Evolutionary conservation across 345 rosid species (phyloP), one percentile per base, ranked within the genome.

Genomic region (Salix caprea): DNA sequence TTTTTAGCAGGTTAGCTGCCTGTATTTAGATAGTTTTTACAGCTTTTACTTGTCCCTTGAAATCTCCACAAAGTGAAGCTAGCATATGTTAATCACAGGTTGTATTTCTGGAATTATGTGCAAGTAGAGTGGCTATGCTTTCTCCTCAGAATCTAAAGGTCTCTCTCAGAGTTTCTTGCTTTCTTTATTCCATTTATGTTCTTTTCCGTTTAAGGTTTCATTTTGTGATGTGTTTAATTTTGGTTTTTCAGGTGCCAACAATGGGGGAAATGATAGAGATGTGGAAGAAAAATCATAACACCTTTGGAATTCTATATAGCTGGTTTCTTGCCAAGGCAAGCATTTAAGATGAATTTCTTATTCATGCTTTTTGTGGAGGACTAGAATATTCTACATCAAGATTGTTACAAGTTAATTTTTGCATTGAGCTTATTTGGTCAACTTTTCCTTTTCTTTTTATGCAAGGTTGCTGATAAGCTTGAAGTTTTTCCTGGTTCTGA

Each of bases 241-340:
- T 79, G 60, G 78, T 76, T 84, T 39, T 80, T 52, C 90, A 96
- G 99, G 87, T 96, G 23, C 98, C 99, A 52, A 91, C 96, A 34
- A 26, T 88, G 84, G 84, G 89, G 56, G 99, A 94, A 82, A 96
- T 96, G 99, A 76, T 94, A 68, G 97, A 92, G 50, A 91, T 89
- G 91, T 92, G 89, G 92, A 96, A 94, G 88, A 92, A 92, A 82
- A 92, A 92, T 61, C 91, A 92, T 67, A 96, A 94, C 75, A 77
- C 84, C 73, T 94, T 96, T 66, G 97, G 96, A 77, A 94, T 96
- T 82, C 90, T 96, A 56, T 92, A 94, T 70, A 87, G 94, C 85
- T 94, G 96, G 97, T 92, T 96, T 82, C 98, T 96, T 84, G 98
- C 99, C 61, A 92, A 92, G 98, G 99, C 76, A 88, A 39, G 15